Percentiles rank a stretch among this genome's conserved stretches.
phyloP scores from a whole-genome alignment of 768 basidiomycete species.

The Boletus edulis region DNA sequence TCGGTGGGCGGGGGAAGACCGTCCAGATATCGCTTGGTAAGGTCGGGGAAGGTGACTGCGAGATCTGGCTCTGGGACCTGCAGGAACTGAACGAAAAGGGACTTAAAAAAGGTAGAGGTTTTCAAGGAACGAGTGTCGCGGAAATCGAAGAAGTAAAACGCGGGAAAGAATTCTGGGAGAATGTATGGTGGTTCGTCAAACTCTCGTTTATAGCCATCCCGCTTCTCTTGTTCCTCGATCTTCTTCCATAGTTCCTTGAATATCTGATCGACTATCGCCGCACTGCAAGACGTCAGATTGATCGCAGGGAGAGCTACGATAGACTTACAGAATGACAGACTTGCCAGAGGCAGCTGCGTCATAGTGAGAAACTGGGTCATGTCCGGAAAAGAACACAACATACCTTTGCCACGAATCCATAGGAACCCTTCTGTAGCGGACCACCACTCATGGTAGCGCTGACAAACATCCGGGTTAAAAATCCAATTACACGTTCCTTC shows the following conservation, averaged over 20 bases:
- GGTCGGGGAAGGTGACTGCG: slow-evolving; percentile 19
- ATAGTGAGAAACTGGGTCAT: slow-evolving; percentile 1
- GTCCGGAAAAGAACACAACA: neutral
- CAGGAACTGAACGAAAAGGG: slow-evolving; percentile 26
- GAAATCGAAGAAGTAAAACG: slow-evolving; percentile 28
- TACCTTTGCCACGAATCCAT: slow-evolving; percentile 26
- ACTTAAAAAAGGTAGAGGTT: slow-evolving; percentile 19
- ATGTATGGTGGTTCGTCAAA: slow-evolving; percentile 14
- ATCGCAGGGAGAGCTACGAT: neutral
- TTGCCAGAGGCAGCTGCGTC: slow-evolving; percentile 20
- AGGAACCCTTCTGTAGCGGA: slow-evolving; percentile 19
- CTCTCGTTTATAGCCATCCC: slow-evolving; percentile 11
- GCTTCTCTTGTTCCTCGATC: slow-evolving; percentile 21
- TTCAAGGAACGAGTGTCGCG: slow-evolving; percentile 22
- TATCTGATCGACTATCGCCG: slow-evolving; percentile 22
- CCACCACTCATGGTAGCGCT: slow-evolving; percentile 19
- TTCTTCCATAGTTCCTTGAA: slow-evolving; percentile 24
- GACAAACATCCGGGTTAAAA: slow-evolving; percentile 18
- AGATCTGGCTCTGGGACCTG: slow-evolving; percentile 23
- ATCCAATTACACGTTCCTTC: slow-evolving; percentile 26
- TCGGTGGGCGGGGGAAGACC: slow-evolving; percentile 21
- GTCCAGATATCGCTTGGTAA: slow-evolving; percentile 12
- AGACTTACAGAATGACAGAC: slow-evolving; percentile 23
- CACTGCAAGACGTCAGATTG: slow-evolving; percentile 15
- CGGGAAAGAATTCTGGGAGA: slow-evolving; percentile 26